phyloP scores from a whole-genome alignment of 2,329 filamentous ascomycete species.

The Aspergillus aculeatus region DNA sequence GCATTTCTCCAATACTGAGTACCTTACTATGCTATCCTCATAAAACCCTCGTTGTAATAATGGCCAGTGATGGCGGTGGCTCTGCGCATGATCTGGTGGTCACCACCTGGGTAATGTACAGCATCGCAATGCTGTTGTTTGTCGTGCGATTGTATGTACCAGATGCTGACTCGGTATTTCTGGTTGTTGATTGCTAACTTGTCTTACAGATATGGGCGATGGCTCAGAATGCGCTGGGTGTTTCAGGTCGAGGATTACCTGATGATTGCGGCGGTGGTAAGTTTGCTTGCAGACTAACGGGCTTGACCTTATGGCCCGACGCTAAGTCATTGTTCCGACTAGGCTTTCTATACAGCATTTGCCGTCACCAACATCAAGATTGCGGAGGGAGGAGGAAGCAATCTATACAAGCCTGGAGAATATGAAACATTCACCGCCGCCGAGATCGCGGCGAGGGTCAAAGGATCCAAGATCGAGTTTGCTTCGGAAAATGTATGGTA shows the following conservation, averaged over 20 bases:
- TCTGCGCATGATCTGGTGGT: constrained; percentile 2
- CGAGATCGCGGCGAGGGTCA: neutral
- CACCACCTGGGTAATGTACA: constrained; percentile 9
- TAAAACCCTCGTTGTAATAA: neutral
- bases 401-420: neutral
- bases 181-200: neutral
- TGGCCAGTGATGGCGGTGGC: constrained; percentile 4
- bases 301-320: neutral
- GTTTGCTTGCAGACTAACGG: neutral
- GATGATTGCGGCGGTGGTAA: constrained; percentile 3
- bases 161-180: neutral
- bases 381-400: constrained; percentile 4
- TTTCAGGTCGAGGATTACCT: constrained; percentile 5
- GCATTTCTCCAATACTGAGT: neutral
- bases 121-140: constrained; percentile 4
- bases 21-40: neutral
- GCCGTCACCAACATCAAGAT: constrained; percentile 1
- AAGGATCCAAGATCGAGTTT: constrained; percentile 7
- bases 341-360: constrained; percentile 6
- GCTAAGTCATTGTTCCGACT: neutral
- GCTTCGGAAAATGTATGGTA: constrained; percentile 2
- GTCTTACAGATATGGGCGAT: neutral
- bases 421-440: neutral
- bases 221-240: neutral
- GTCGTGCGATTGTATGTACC: constrained; percentile 1